These are phyloP conservation scores for Scytalidium sp. DNA, from an alignment of 2,329 filamentous ascomycete genomes.

Conservation along the genomic window DNA sequence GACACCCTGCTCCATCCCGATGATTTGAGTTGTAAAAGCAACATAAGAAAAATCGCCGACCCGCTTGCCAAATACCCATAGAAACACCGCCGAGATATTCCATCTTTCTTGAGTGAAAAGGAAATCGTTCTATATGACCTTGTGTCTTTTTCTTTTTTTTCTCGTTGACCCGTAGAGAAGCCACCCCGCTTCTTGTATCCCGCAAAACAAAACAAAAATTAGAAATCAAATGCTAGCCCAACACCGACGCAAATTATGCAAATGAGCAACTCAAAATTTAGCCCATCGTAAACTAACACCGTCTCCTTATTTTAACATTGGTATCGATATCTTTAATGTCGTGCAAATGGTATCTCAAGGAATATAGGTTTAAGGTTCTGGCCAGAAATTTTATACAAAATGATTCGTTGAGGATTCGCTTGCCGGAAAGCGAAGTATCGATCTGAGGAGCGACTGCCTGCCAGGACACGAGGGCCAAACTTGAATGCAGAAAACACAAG, in stretches of 20 bases:
- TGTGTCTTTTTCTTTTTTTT: slow-evolving; percentile 27
- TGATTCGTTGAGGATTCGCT: slow-evolving; percentile 27
- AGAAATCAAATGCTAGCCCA: slow-evolving; percentile 24
- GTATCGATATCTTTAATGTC: slow-evolving; percentile 29
- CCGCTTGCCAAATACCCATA: slow-evolving; percentile 20
- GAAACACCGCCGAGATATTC: slow-evolving; percentile 23
- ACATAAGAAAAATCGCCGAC: slow-evolving; percentile 23
- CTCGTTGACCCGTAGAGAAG: slow-evolving; percentile 27
- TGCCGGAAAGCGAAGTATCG: slow-evolving; percentile 25
- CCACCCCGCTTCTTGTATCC: slow-evolving; percentile 29
- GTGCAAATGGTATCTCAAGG: slow-evolving; percentile 27
- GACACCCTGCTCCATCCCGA: slow-evolving; percentile 21
- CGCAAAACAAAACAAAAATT: slow-evolving; percentile 9
- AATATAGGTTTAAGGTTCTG: slow-evolving; percentile 20
- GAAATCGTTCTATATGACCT: slow-evolving; percentile 31
- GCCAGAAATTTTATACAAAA: slow-evolving; percentile 29
- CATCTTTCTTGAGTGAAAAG: slow-evolving; percentile 22
- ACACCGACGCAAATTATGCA: slow-evolving; percentile 30
- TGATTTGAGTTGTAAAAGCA: slow-evolving; percentile 15
- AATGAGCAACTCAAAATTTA: slow-evolving; percentile 29
- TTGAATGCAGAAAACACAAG: slow-evolving; percentile 26
- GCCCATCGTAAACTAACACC: slow-evolving; percentile 23
- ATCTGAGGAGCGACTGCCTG: slow-evolving; percentile 25
- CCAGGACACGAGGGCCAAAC: slow-evolving; percentile 24
- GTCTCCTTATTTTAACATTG: slow-evolving; percentile 26